These are phyloP conservation scores for Pedinophyceae sp. DNA, from an alignment of 139 green algal species.

Conservation along the genomic window DNA sequence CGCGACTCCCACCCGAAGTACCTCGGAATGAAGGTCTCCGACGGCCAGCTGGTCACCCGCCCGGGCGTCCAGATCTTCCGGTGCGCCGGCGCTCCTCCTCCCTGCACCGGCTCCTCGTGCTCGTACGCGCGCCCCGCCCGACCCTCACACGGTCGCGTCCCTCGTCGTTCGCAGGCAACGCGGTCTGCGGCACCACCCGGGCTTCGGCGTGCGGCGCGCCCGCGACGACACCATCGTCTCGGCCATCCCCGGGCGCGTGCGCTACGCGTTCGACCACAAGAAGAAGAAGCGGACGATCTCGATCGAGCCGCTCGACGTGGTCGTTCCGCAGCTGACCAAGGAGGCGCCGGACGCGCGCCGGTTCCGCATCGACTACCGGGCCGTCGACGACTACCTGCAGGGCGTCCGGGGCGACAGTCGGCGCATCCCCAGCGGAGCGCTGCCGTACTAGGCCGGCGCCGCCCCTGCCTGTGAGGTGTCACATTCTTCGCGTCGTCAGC, in stretches of 20 bases:
- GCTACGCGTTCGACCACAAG: too few species aligned
- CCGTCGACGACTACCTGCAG: too few species aligned
- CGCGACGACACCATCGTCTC: constrained; percentile 5
- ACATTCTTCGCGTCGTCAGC: too few species aligned
- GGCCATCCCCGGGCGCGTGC: background rate
- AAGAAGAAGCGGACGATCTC: too few species aligned
- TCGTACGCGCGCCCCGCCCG: background rate
- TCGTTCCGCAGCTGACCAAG: too few species aligned
- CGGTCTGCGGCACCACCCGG: background rate
- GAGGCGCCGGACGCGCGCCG: too few species aligned
- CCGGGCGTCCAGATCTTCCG: constrained; percentile 6
- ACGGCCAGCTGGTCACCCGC: background rate
- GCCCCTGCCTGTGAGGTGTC: too few species aligned
- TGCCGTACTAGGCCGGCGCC: too few species aligned
- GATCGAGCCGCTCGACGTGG: too few species aligned
- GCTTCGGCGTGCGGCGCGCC: background rate
- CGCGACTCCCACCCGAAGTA: constrained; percentile 11
- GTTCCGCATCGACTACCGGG: too few species aligned
- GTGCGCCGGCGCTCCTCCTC: background rate
- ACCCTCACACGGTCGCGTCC: background rate
- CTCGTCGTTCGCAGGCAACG: background rate
- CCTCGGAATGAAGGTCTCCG: constrained; percentile 8
- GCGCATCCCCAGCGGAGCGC: too few species aligned
- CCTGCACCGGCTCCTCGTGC: background rate
- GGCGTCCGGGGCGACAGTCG: too few species aligned